Evolutionary conservation across 768 basidiomycete genomes (phyloP).

Genomic region (Russula sp.): DNA sequence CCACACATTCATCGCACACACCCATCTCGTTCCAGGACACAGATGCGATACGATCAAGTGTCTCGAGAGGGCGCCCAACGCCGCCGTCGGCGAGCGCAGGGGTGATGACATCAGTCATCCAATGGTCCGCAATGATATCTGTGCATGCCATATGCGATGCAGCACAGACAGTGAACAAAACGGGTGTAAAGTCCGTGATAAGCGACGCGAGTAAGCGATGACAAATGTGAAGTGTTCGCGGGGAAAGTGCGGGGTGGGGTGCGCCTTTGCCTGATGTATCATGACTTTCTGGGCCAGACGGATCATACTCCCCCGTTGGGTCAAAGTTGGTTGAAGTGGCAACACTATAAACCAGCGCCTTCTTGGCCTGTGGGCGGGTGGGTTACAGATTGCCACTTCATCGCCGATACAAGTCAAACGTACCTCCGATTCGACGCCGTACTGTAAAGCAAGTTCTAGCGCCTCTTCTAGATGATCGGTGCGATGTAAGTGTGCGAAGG

Average conservation of each 20-base stretch:
- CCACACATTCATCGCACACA: constrained; percentile 55
- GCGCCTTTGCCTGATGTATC: constrained; percentile 18
- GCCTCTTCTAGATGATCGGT: constrained; percentile 48
- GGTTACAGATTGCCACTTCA: not conserved
- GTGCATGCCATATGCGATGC: constrained; percentile 76
- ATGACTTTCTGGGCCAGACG: constrained; percentile 24
- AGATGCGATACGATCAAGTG: constrained; percentile 53
- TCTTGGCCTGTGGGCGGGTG: constrained; percentile 46
- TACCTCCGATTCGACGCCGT: constrained; percentile 51
- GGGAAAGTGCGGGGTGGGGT: constrained; percentile 34
- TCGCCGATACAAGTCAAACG: not conserved
- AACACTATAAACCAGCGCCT: constrained; percentile 61
- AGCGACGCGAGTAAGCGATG: constrained; percentile 39
- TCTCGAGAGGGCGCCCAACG: constrained; percentile 70
- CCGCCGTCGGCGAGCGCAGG: constrained; percentile 61
- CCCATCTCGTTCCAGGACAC: constrained; percentile 59
- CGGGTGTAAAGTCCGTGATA: constrained; percentile 67
- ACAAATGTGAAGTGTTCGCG: constrained; percentile 33
- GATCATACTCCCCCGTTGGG: constrained; percentile 35
- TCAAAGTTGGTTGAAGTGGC: constrained; percentile 60
- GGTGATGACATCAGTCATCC: constrained; percentile 69
- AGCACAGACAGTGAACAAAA: constrained; percentile 66
- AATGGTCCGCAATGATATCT: constrained; percentile 63
- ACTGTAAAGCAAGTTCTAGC: constrained; percentile 48
- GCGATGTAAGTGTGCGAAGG: constrained; percentile 40